Conservation (phyloP, 1,139 yeast species). For the Cylindricascospora bacillispora region DNA sequence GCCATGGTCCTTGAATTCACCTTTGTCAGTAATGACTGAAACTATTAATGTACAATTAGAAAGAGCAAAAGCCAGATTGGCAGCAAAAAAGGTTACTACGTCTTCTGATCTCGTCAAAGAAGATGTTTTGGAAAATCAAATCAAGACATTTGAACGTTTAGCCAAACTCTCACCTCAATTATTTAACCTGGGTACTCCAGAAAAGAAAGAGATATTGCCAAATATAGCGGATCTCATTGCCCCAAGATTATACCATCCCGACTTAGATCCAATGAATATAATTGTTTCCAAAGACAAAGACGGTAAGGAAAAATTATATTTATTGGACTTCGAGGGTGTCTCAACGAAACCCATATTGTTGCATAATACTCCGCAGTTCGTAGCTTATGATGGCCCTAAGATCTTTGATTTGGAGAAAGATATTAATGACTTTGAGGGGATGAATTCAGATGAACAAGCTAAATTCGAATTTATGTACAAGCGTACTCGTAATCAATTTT, state of each 20-base stretch:
- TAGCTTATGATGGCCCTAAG: slow-evolving; percentile 79
- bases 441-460: slow-evolving; percentile 61
- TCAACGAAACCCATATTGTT: slow-evolving; percentile 71
- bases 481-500: slow-evolving; percentile 80
- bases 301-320: slow-evolving; percentile 30
- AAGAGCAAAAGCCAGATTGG: slow-evolving; percentile 42
- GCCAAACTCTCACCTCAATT: slow-evolving; percentile 41
- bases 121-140: slow-evolving; percentile 35
- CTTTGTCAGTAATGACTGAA: slow-evolving; percentile 41
- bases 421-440: slow-evolving; percentile 51
- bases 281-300: slow-evolving; percentile 40
- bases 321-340: slow-evolving; percentile 74
- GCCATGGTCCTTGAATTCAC: slow-evolving; percentile 57
- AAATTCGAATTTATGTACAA: slow-evolving; percentile 78
- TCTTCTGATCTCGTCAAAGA: slow-evolving; percentile 31
- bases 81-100: slow-evolving; percentile 43
- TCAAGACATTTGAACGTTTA: slow-evolving; percentile 48
- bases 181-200: slow-evolving; percentile 38
- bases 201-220: slow-evolving; percentile 40
- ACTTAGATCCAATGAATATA: slow-evolving; percentile 83
- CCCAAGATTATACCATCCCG: slow-evolving; percentile 70
- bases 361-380: slow-evolving; percentile 67
- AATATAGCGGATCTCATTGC: slow-evolving; percentile 49
- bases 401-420: slow-evolving; percentile 64
- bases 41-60: slow-evolving; percentile 60